These are phyloP conservation scores for Dryadomyces sulphureus DNA, from an alignment of 2,329 filamentous ascomycete species.

Conservation along the genomic window DNA sequence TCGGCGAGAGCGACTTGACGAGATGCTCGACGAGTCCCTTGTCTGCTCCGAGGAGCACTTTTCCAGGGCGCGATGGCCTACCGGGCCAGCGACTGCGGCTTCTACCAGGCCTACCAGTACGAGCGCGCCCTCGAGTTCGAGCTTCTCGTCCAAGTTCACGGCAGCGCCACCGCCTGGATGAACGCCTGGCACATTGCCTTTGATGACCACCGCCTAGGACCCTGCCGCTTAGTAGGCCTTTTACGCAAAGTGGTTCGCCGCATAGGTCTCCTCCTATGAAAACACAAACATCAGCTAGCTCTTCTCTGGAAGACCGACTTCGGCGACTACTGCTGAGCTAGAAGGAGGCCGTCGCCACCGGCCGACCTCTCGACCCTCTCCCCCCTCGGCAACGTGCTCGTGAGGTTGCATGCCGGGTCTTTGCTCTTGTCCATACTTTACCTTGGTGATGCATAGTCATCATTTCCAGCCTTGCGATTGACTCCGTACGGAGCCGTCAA, in stretches of 20 bases:
- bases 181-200: constrained; percentile 30
- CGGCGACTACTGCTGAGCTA: constrained; percentile 23
- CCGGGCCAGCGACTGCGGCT: constrained; percentile 29
- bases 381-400: no score
- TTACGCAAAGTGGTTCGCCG: constrained; percentile 36
- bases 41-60: constrained; percentile 34
- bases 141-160: constrained; percentile 38
- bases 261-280: constrained; percentile 23
- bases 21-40: constrained; percentile 34
- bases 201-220: constrained; percentile 40
- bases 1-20: constrained; percentile 31
- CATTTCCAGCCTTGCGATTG: no score
- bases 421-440: no score
- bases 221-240: constrained; percentile 26
- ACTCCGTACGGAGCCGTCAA: no score
- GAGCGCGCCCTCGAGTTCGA: constrained; percentile 37
- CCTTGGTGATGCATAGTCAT: no score
- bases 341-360: constrained; percentile 7
- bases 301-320: constrained; percentile 37
- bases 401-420: no score
- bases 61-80: constrained; percentile 31
- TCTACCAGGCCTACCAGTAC: constrained; percentile 42
- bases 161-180: constrained; percentile 33
- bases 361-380: no score
- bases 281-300: constrained; percentile 28